phyloP scores from a whole-genome alignment of 2,329 filamentous ascomycete species.

The Venturia nashicola region DNA sequence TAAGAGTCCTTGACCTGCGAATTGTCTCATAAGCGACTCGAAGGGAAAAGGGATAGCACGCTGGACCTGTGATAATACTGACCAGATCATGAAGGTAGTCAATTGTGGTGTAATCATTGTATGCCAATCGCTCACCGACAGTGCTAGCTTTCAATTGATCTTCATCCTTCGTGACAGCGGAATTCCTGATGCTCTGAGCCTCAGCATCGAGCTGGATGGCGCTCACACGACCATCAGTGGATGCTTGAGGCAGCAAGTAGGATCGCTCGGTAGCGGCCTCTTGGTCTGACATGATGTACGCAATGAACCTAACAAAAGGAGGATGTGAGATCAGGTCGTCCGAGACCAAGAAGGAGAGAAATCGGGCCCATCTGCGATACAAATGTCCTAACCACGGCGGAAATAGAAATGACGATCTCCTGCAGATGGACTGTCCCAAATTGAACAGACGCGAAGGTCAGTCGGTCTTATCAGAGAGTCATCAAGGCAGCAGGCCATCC shows the following conservation, averaged over 20 bases:
- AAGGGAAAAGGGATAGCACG: neutral
- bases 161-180: constrained; percentile 36
- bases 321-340: neutral
- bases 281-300: constrained; percentile 10
- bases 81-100: constrained; percentile 51
- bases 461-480: constrained; percentile 4
- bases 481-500: neutral
- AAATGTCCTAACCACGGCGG: neutral
- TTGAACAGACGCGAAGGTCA: neutral
- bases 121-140: constrained; percentile 43
- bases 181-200: constrained; percentile 27
- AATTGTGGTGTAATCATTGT: constrained; percentile 50
- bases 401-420: constrained; percentile 1
- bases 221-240: constrained; percentile 21
- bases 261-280: constrained; percentile 23
- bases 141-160: constrained; percentile 32
- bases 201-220: constrained; percentile 28
- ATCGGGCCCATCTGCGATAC: neutral
- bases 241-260: constrained; percentile 19
- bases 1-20: constrained; percentile 43
- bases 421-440: constrained; percentile 2
- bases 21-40: neutral
- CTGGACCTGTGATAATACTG: neutral
- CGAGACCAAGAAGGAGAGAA: neutral
- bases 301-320: neutral